Conservation (phyloP, 1,284 basidiomycete genomes). For the Sporisorium iseilematis-ciliati region DNA sequence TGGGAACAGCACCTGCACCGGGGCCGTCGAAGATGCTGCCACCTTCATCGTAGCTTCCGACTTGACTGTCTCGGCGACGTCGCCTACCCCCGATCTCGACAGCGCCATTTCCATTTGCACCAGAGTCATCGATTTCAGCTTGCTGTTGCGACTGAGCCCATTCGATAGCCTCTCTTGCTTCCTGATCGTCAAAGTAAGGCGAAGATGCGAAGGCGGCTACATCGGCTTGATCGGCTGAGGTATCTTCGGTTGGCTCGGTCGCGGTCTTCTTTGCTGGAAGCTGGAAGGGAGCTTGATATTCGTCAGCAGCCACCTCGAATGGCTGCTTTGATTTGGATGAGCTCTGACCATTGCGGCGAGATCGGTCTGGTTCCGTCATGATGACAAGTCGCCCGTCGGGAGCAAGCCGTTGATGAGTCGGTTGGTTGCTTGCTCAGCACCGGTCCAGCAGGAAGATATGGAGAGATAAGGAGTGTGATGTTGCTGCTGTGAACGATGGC, state of each 20-base stretch:
- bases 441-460: too few relatives aligned
- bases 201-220: conserved; percentile 45
- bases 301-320: conserved; percentile 59
- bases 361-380: conserved; percentile 35
- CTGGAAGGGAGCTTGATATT: conserved; percentile 66
- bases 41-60: conserved; percentile 65
- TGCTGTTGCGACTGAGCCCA: conserved; percentile 49
- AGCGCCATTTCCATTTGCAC: conserved; percentile 6
- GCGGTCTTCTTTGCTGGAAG: conserved; percentile 31
- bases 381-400: conserved; percentile 2
- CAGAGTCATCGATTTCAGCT: conserved; percentile 27
- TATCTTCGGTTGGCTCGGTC: not conserved
- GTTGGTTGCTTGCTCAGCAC: not conserved
- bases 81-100: conserved; percentile 40
- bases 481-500: not conserved
- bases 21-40: conserved; percentile 68
- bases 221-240: conserved; percentile 5
- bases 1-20: conserved; percentile 64
- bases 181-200: conserved; percentile 67
- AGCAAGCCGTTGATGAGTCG: conserved; percentile 7
- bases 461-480: too few relatives aligned
- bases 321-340: conserved; percentile 37
- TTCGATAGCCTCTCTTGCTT: conserved; percentile 59
- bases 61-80: conserved; percentile 63
- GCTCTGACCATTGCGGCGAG: conserved; percentile 22